A percentile compares a stretch with the other conserved stretches of the same genome.
These are phyloP conservation scores for Rosa lucieae DNA, from an alignment of 306 rosid species.

Conservation along the genomic window DNA sequence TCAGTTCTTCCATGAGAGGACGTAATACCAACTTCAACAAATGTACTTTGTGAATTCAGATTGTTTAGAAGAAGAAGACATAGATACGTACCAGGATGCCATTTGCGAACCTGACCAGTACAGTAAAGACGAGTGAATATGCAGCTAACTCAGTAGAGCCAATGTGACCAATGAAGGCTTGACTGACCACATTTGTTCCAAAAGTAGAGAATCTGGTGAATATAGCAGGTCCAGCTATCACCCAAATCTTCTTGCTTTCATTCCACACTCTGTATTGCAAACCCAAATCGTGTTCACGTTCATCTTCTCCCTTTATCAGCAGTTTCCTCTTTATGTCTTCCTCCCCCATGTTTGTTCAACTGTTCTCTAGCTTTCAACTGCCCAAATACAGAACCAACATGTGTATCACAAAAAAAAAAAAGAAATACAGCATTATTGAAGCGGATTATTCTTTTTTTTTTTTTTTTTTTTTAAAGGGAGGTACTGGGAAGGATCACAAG, in stretches of 20 bases:
- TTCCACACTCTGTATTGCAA: conserved; percentile 33
- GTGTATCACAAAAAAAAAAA: background rate
- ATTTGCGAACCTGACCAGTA: conserved; percentile 50
- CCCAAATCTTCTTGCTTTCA: conserved; percentile 57
- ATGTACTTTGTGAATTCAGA: background rate
- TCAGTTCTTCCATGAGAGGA: no score
- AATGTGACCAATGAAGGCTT: conserved; percentile 52
- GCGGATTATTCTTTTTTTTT: no score
- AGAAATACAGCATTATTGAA: no score
- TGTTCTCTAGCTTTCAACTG: background rate
- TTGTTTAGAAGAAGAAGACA: background rate
- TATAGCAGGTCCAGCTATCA: conserved; percentile 60
- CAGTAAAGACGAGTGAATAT: conserved; percentile 48
- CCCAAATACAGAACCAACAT: background rate
- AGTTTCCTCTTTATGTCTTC: background rate
- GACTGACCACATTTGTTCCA: conserved; percentile 41
- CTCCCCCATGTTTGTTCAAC: background rate
- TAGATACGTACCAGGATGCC: conserved; percentile 41
- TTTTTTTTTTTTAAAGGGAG: no score
- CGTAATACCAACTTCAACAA: no score
- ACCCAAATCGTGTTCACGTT: background rate
- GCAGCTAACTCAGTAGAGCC: conserved; percentile 57
- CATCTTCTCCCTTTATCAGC: background rate
- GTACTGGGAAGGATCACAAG: no score
- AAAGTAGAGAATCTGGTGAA: conserved; percentile 48